phyloP scores from a whole-genome alignment of 805 yeast species.

The Candida insectalens region DNA sequence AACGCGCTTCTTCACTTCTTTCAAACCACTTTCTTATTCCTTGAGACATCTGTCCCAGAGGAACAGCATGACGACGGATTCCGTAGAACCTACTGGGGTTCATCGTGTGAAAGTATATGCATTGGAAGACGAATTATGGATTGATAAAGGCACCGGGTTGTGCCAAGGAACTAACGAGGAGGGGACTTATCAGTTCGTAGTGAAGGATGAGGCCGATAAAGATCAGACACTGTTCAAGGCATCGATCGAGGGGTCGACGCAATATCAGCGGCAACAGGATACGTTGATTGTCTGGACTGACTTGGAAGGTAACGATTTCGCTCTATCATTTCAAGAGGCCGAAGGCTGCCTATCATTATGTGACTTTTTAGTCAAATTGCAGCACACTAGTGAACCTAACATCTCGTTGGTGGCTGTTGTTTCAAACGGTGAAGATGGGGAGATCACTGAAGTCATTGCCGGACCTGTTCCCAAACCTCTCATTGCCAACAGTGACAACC shows the following conservation, averaged over 20 bases:
- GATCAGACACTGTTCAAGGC: slow-evolving; percentile 53
- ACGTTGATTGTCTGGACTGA: slow-evolving; percentile 94
- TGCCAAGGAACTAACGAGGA: slow-evolving; percentile 61
- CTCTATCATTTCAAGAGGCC: slow-evolving; percentile 85
- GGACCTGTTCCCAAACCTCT: slow-evolving; percentile 73
- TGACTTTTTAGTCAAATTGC: slow-evolving; percentile 66
- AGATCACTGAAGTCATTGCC: slow-evolving; percentile 65
- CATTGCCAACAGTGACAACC: slow-evolving; percentile 39
- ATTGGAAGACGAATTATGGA: slow-evolving; percentile 75
- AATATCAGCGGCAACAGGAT: slow-evolving; percentile 90
- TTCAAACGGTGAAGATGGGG: slow-evolving; percentile 34
- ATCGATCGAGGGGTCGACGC: slow-evolving; percentile 61
- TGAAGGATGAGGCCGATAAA: slow-evolving; percentile 58
- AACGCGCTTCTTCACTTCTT: too few species aligned
- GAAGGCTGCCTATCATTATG: slow-evolving; percentile 81
- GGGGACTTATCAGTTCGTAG: slow-evolving; percentile 57
- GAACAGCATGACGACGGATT: too few species aligned
- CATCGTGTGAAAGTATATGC: slow-evolving; percentile 89
- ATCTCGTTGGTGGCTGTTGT: slow-evolving; percentile 68
- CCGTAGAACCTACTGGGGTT: slow-evolving; percentile 27
- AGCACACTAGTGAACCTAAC: slow-evolving; percentile 47
- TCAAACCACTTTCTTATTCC: too few species aligned
- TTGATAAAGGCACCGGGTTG: slow-evolving; percentile 87
- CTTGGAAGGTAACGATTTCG: slow-evolving; percentile 59
- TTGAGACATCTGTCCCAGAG: too few species aligned